A percentile compares a stretch with the other conserved stretches of the same genome.
These are phyloP conservation scores for Singerocomus inundabilis DNA, from an alignment of 1,284 basidiomycete species.

Conservation along the genomic window DNA sequence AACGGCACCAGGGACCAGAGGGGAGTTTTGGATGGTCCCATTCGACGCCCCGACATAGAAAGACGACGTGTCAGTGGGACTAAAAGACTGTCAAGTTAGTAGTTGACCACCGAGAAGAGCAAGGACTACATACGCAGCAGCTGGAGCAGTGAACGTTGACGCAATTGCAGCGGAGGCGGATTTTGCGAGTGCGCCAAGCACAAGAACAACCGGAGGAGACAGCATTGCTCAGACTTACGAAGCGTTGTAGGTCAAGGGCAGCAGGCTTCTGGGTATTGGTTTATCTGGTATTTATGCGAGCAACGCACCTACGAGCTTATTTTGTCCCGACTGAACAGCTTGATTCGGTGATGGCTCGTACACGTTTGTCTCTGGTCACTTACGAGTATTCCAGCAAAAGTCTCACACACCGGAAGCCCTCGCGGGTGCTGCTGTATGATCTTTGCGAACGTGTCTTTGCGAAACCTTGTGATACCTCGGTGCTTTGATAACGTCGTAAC, in stretches of 20 bases:
- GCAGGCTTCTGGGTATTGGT: neutral
- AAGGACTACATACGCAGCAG: conserved; percentile 23
- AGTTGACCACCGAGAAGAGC: neutral
- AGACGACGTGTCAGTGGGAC: conserved; percentile 26
- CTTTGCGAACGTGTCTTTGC: conserved; percentile 17
- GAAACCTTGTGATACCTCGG: neutral
- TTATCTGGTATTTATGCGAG: conserved; percentile 16
- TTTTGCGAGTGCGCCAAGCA: conserved; percentile 20
- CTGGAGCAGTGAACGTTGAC: conserved; percentile 24
- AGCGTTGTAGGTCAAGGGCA: neutral
- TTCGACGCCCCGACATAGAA: conserved; percentile 29
- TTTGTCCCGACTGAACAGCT: neutral
- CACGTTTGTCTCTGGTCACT: neutral
- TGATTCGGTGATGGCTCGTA: neutral
- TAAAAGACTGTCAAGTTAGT: conserved; percentile 3
- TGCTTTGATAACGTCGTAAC: neutral
- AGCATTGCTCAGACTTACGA: conserved; percentile 7
- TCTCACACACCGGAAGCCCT: neutral
- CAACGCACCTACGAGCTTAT: neutral
- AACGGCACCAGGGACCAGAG: conserved; percentile 36
- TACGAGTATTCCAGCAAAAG: neutral
- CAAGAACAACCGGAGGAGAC: conserved; percentile 12
- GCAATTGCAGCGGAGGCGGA: conserved; percentile 15
- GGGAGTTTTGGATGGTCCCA: conserved; percentile 20
- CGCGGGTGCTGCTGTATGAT: neutral